Conservation (phyloP, 176 grass and related monocot genomes). For the Oryza australiensis region DNA sequence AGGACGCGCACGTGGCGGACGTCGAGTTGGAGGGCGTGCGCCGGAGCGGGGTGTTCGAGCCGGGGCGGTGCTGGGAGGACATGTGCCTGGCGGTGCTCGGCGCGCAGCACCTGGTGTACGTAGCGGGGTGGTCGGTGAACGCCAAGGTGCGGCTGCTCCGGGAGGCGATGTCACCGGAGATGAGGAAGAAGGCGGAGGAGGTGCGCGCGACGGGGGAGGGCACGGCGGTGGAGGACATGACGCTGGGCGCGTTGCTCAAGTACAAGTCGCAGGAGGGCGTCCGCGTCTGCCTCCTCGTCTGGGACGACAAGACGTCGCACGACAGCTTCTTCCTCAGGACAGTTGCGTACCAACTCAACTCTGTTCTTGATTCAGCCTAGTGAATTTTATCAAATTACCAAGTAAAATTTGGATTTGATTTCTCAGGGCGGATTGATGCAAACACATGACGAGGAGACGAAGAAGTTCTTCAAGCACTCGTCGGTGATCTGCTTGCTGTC, state of each 20-base stretch:
- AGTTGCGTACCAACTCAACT: background rate
- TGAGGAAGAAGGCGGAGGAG: conserved; percentile 29
- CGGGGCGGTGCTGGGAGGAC: conserved; percentile 87
- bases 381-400: background rate
- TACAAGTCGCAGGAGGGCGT: conserved; percentile 88
- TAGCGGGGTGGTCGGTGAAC: conserved; percentile 78
- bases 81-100: conserved; percentile 66
- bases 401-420: background rate
- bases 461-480: conserved; percentile 69
- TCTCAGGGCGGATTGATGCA: conserved; percentile 53
- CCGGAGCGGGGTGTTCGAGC: conserved; percentile 7
- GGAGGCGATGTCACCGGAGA: conserved; percentile 42
- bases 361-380: too few species aligned
- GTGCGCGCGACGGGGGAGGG: background rate
- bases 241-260: conserved; percentile 67
- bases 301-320: conserved; percentile 68
- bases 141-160: conserved; percentile 47
- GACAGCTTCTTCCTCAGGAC: conserved; percentile 25
- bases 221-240: conserved; percentile 31
- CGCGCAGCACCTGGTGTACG: conserved; percentile 75
- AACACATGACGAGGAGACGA: conserved; percentile 71
- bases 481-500: conserved; percentile 76
- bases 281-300: conserved; percentile 71
- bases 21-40: conserved; percentile 27
- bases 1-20: conserved; percentile 62